A percentile compares a stretch with the other conserved stretches of the same genome.
Evolutionary conservation across 257 asterid genomes (phyloP).

Genomic region (Vinca minor): DNA sequence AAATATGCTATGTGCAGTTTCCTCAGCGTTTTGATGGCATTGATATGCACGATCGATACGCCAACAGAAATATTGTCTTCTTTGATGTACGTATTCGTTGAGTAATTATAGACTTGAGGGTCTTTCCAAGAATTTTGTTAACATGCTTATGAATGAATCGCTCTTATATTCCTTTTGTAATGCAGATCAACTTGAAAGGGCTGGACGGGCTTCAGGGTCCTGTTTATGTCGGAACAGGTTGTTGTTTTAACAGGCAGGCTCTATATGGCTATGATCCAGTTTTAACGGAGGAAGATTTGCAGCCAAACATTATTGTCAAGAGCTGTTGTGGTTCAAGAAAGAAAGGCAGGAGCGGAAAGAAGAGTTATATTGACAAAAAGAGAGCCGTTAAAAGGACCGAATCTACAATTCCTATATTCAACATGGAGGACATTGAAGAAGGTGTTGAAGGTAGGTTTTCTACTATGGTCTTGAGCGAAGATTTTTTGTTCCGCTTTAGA

Average conservation of each 20-base stretch:
- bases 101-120: background rate
- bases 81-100: conserved; percentile 31
- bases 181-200: conserved; percentile 89
- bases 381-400: conserved; percentile 74
- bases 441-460: conserved; percentile 72
- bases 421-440: conserved; percentile 77
- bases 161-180: conserved; percentile 7
- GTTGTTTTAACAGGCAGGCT: conserved; percentile 88
- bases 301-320: conserved; percentile 49
- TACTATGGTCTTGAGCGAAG: background rate
- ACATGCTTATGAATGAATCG: background rate
- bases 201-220: conserved; percentile 94
- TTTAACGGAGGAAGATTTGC: conserved; percentile 54
- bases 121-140: background rate
- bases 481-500: conserved; percentile 1
- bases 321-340: conserved; percentile 62
- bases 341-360: conserved; percentile 53
- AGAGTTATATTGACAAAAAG: conserved; percentile 63
- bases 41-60: conserved; percentile 67
- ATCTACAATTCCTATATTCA: conserved; percentile 68
- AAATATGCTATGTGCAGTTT: conserved; percentile 36
- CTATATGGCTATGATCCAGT: conserved; percentile 84
- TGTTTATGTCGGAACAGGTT: conserved; percentile 88
- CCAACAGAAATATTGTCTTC: conserved; percentile 52
- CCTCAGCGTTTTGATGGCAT: conserved; percentile 70